phyloP scores from a whole-genome alignment of 176 grass and related monocot genomes.

The Puccinellia tenuiflora region DNA sequence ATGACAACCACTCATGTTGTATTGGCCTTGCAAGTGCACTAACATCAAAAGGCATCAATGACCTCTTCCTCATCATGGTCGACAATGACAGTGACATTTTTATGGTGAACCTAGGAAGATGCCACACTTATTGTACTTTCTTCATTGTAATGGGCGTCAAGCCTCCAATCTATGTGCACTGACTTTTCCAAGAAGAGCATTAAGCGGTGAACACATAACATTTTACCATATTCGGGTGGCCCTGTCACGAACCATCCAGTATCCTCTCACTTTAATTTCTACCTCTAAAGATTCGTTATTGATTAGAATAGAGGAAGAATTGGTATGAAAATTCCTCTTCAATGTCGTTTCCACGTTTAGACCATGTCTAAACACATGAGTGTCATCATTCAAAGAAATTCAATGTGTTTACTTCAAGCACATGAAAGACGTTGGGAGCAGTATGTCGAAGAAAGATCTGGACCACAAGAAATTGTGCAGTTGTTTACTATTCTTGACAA shows the following conservation, averaged over 20 bases:
- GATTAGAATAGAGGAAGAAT: background rate
- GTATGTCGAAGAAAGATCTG: background rate
- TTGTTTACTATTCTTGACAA: background rate
- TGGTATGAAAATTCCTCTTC: background rate
- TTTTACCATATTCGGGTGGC: background rate
- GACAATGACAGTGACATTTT: background rate
- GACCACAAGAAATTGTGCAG: background rate
- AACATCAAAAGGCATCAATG: background rate
- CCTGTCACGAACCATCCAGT: background rate
- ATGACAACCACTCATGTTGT: background rate
- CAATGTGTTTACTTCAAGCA: background rate
- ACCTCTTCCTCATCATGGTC: background rate
- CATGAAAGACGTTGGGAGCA: accelerated
- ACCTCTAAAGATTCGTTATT: background rate
- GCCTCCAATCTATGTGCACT: too few relatives aligned
- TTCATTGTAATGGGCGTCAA: background rate
- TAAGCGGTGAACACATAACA: background rate
- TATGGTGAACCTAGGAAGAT: background rate
- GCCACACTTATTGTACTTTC: background rate
- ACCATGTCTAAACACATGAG: background rate
- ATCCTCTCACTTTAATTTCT: background rate
- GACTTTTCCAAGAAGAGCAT: background rate
- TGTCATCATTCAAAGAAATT: background rate
- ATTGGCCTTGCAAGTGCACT: background rate
- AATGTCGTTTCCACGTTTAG: background rate